Base-by-base conservation (phyloP, 192 early-diverging fungal species). In the Gorgonomyces haynaldii region DNA sequence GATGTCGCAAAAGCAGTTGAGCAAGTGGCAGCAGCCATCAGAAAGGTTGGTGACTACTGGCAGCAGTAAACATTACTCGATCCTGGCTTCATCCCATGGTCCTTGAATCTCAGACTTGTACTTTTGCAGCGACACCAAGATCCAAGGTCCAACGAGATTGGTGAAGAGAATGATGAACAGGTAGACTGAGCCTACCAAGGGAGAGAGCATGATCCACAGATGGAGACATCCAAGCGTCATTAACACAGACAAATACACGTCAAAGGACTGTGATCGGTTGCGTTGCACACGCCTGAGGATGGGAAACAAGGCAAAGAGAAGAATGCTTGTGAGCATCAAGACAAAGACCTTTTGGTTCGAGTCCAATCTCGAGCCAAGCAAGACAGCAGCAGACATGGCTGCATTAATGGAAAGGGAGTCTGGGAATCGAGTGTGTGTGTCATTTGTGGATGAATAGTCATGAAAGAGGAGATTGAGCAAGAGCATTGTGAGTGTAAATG, bases 91-190 rank as follows among this genome's bases (percentile, higher is more conserved):
- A 61, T 97, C 93, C 93, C 93, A 97, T 30, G 93, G 93, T 2
- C 93, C 93, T 53, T 91, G 84, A 24, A 95, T 94, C 62, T 94
- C 88, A 61, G 84, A 86, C 68, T 98, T 98, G 69, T 93, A 98
- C 28, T 85, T 82, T 70, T 95, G 91, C 21, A 92, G 78, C 63
- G 80, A 82, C 26, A 91, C 86, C 44, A 98, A 75, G 86, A 88
- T 88, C 48, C 80, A 79, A 0, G 94, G 94, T 43, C 88, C 90
- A 21, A 81, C 66, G 65, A 93, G 82, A 0, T 79, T 91, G 32
- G 91, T 66, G 54, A 90, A 90, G 25, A 78, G 5, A 19, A 83
- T 67, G 0, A 78, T 78, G 15, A 73, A 42, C 8, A 83, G 30
- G 21, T 83, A 75, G 27, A 89, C 56, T 2, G 72, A 54, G 31